A percentile compares a stretch with the other conserved stretches of the same genome.
Evolutionary conservation across 2,329 filamentous ascomycete species (phyloP).

Genomic region (Metarhizium brunneum): DNA sequence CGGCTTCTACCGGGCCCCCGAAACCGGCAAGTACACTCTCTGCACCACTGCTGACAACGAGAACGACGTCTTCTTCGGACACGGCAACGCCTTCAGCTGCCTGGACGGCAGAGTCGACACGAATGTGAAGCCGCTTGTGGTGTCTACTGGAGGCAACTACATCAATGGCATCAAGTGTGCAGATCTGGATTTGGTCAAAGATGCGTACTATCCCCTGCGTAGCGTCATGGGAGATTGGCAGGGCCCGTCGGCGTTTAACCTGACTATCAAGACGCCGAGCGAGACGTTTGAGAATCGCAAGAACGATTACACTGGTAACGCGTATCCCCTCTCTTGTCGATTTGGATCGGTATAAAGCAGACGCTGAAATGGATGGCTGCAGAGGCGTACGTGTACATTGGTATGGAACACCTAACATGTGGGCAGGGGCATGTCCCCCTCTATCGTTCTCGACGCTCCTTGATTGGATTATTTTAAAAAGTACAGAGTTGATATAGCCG

Average conservation of each 20-base stretch:
- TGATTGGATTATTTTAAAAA: no score
- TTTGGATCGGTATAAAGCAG: no score
- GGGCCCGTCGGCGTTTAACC: constrained; percentile 7
- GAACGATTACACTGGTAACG: constrained; percentile 4
- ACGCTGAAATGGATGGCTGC: no score
- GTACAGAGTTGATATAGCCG: no score
- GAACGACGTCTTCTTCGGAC: constrained; percentile 13
- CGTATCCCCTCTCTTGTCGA: constrained; percentile 1
- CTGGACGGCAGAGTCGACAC: constrained; percentile 2
- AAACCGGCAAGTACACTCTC: constrained; percentile 11
- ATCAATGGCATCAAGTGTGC: constrained; percentile 12
- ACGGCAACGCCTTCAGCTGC: constrained; percentile 13
- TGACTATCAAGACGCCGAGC: constrained; percentile 7
- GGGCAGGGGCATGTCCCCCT: no score
- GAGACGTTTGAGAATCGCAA: constrained; percentile 5
- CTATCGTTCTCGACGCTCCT: no score
- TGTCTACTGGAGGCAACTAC: constrained; percentile 9
- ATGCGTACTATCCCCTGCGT: constrained; percentile 12
- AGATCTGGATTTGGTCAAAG: constrained; percentile 7
- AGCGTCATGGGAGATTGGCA: constrained; percentile 14
- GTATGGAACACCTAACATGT: no score
- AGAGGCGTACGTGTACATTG: no score
- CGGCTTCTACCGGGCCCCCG: constrained; percentile 10
- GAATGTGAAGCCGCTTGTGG: constrained; percentile 6
- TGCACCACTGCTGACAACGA: constrained; percentile 14